Evolutionary conservation across 148 eudicot genomes (phyloP).

Genomic region (Camellia granthamiana): DNA sequence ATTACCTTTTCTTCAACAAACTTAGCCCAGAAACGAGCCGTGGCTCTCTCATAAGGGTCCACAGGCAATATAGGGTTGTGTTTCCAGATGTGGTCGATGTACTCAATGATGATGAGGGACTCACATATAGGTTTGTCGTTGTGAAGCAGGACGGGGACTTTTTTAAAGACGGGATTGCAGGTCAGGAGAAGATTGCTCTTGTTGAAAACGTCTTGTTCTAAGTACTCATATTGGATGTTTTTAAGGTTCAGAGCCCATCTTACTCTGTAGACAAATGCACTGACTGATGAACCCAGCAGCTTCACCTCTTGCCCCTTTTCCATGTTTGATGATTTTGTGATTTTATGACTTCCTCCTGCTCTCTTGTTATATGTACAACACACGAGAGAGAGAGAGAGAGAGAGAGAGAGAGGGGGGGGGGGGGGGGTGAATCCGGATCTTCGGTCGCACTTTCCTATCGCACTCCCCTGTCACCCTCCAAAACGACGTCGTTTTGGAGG

Average conservation of each 20-base stretch:
- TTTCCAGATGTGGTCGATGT: not conserved
- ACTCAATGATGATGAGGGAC: not conserved
- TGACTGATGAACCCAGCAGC: not conserved
- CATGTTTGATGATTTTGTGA: not conserved
- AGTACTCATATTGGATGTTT: not conserved
- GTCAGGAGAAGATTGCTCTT: slow-evolving; percentile 1
- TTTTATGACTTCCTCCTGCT: too few species aligned
- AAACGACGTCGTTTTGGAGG: too few species aligned
- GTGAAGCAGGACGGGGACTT: not conserved
- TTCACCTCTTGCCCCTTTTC: not conserved
- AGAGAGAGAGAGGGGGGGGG: too few species aligned
- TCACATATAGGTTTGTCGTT: not conserved
- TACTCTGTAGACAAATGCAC: not conserved
- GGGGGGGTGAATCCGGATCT: too few species aligned
- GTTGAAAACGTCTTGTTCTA: slow-evolving; percentile 2
- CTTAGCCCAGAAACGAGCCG: not conserved
- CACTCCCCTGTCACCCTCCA: too few species aligned
- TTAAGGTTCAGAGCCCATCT: not conserved
- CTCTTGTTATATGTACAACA: too few species aligned
- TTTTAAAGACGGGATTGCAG: not conserved
- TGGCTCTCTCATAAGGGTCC: slow-evolving; percentile 6
- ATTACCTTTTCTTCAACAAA: slow-evolving; percentile 1
- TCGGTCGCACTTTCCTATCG: too few species aligned
- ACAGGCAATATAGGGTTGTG: not conserved
- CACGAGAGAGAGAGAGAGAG: too few species aligned